Base-by-base conservation (phyloP, 2,329 filamentous ascomycete genomes). In the Dothiorella sarmentorum region DNA sequence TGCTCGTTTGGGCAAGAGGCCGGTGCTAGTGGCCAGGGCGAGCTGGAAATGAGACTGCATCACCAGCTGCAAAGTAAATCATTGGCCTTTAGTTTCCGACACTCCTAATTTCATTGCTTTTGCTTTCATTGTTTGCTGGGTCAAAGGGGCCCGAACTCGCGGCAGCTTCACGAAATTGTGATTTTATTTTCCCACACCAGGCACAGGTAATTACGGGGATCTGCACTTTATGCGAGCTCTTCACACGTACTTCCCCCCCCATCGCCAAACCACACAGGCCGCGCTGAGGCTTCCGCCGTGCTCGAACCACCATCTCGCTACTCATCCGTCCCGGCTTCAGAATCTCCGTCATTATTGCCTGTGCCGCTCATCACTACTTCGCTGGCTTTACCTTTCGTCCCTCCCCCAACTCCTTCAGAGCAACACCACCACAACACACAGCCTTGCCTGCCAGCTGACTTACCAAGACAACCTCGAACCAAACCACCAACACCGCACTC, bases 161-260 rank as follows among this genome's bases (percentile, higher is more conserved):
- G n/a, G 45, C 45, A 18, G 33, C 47, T 24, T 11, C 33, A 53
- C 49, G 35, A 53, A 53, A 53, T 53, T 53, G 49, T 7, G 49
- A 53, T 38, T 49, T 53, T 53, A 53, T 53, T 40, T 40, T 20
- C 24, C 33, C 27, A 44, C 9, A 42, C 2, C 15, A 37, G 6
- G 49, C 49, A 40, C 49, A 40, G 49, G 31, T 53, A 53, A 53
- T 53, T 53, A 53, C 49, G 49, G 49, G 49, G 49, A 53, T 53
- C 49, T 40, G 35, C 49, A 35, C 4, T 40, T 53, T 53, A 53
- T 53, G 49, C 49, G 49, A 53, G 49, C 47, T 26, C 17, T 20
- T 26, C 49, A 40, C 49, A 37, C 35, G 18, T 29, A 53, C 49
- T 15, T 38, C 49, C 24, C 29, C 44, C 43, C 27, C 29, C 47